Evolutionary conservation across 306 rosid species (phyloP).

Genomic region (Astragalus glycyphyllos): DNA sequence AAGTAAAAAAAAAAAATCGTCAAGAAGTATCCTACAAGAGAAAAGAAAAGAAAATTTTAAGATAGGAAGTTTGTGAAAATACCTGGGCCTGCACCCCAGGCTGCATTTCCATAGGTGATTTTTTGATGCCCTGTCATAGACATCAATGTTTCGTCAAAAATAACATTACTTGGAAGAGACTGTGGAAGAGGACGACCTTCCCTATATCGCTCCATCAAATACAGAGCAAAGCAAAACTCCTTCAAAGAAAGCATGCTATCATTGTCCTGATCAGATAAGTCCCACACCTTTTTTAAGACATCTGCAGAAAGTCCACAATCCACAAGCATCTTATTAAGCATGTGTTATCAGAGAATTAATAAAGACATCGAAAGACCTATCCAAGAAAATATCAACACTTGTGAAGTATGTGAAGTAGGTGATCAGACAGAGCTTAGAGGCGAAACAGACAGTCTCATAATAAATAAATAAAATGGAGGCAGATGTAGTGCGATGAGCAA

Average conservation of each 20-base stretch:
- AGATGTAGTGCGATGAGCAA: too few relatives aligned
- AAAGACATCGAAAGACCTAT: slow-evolving; percentile 37
- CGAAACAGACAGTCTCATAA: slow-evolving; percentile 12
- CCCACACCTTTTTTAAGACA: slow-evolving; percentile 95
- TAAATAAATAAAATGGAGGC: background rate
- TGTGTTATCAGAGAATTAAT: slow-evolving; percentile 34
- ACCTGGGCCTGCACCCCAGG: slow-evolving; percentile 75
- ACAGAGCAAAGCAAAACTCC: slow-evolving; percentile 93
- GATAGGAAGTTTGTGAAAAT: slow-evolving; percentile 31
- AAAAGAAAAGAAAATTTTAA: slow-evolving; percentile 18
- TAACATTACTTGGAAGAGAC: slow-evolving; percentile 70
- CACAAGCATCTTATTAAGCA: slow-evolving; percentile 40
- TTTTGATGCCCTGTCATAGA: slow-evolving; percentile 86
- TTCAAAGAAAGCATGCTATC: slow-evolving; percentile 98
- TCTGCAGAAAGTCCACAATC: slow-evolving; percentile 65
- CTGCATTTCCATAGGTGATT: slow-evolving; percentile 61
- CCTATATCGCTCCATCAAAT: slow-evolving; percentile 92
- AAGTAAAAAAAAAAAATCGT: background rate
- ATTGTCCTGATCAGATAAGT: slow-evolving; percentile 93
- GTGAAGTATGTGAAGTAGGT: slow-evolving; percentile 26
- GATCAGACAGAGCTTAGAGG: slow-evolving; percentile 10
- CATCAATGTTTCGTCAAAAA: slow-evolving; percentile 76
- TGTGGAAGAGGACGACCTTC: slow-evolving; percentile 91
- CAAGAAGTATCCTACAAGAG: slow-evolving; percentile 34
- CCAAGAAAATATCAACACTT: slow-evolving; percentile 35